Evolutionary conservation across 2,329 filamentous ascomycete genomes (phyloP), one percentile per base, ranked within the genome.

Genomic region (Pseudocercospora macadamiae): DNA sequence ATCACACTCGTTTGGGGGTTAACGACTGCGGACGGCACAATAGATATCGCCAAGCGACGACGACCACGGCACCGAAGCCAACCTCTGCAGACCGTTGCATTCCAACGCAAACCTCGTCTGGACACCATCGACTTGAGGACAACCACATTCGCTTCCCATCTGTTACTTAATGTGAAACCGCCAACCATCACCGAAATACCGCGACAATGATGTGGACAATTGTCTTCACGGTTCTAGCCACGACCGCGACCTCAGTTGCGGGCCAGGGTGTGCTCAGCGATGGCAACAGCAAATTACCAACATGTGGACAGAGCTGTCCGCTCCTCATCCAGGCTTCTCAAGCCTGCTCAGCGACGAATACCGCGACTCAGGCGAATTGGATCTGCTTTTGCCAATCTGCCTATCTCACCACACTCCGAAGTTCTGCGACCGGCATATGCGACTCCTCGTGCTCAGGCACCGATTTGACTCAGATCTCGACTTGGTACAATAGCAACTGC

Each of bases 331-430:
- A 90, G 73, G 90, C 89, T 58, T 89, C 92, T 70, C 83, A 82
- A 45, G 85, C 80, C 61, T 96, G 91, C 74, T 82, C 83, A 83
- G 61, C 36, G 3, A 21, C 73, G 82, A 4, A 63, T 21, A 73
- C 75, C 5, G 79, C 80, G 51, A 79, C 80, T 48, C 72, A 81
- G 37, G 69, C 73, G 18, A 82, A 79, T 42, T 90, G 85, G 52
- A 79, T 80, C 32, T 96, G 91, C 76, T 92, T 96, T 77, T 96
- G 91, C 77, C 77, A 81, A 66, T 85, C 88, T 51, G 64, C 79
- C 10, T 77, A 81, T 19, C 80, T 95, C 2, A 76, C 80, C 3
- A 73, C 80, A 7, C 86, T 91, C 56, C 82, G 83, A 28, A 82
- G 80, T 30, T 79, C 82, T 1, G 62, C 64, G 2, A 55, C 25